phyloP scores from a whole-genome alignment of 2,329 filamentous ascomycete species.

The Pseudogymnoascus sp. region DNA sequence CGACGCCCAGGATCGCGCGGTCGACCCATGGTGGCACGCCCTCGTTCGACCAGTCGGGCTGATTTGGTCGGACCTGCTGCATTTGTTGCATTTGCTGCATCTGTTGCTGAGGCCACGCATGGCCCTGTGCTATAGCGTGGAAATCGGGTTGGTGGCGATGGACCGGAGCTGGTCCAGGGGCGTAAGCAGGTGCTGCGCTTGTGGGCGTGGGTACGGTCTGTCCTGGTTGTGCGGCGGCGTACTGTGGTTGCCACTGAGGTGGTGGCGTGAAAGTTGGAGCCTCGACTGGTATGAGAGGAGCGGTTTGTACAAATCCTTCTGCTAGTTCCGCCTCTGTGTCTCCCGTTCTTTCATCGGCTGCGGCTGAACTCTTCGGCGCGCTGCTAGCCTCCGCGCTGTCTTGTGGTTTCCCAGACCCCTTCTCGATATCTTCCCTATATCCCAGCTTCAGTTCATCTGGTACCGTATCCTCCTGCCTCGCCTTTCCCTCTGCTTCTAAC shows the following conservation, averaged over 20 bases:
- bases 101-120: not conserved
- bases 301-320: constrained; percentile 52
- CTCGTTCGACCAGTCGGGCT: constrained; percentile 32
- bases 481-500: constrained; percentile 34
- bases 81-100: not conserved
- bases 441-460: constrained; percentile 53
- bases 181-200: constrained; percentile 15
- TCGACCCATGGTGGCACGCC: constrained; percentile 71
- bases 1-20: constrained; percentile 66
- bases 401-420: constrained; percentile 22
- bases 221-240: constrained; percentile 22
- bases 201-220: constrained; percentile 31
- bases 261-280: constrained; percentile 13
- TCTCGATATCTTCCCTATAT: constrained; percentile 64
- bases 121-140: not conserved
- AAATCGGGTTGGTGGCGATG: not conserved
- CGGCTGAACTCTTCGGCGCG: not conserved
- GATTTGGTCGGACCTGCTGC: not conserved
- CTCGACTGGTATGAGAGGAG: constrained; percentile 22
- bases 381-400: not conserved
- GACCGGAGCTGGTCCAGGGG: not conserved
- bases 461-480: constrained; percentile 34
- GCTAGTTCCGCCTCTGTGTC: constrained; percentile 43
- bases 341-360: constrained; percentile 10
- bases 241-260: constrained; percentile 18